These are phyloP conservation scores for Metschnikowia picachoensis DNA, from an alignment of 805 yeast species.

Conservation along the genomic window DNA sequence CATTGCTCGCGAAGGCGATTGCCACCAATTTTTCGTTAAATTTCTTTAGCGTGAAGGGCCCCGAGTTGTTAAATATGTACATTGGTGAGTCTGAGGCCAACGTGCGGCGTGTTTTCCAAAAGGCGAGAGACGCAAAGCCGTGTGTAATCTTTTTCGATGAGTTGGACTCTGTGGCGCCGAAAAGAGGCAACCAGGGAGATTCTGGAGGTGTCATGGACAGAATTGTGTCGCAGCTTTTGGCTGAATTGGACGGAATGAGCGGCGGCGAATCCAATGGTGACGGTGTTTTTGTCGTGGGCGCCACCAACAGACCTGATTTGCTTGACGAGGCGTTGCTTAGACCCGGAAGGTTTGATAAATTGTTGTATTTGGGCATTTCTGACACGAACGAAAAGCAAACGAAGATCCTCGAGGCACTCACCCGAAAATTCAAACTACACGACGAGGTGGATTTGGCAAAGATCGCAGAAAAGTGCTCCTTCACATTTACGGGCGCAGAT, in stretches of 20 bases:
- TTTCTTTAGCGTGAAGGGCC: slow-evolving; percentile 96
- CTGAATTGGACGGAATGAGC: slow-evolving; percentile 96
- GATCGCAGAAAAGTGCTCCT: slow-evolving; percentile 72
- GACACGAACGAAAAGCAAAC: slow-evolving; percentile 88
- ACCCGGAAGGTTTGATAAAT: slow-evolving; percentile 93
- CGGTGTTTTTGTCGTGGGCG: slow-evolving; percentile 98
- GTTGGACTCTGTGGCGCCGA: slow-evolving; percentile 96
- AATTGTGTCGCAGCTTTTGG: slow-evolving; percentile 90
- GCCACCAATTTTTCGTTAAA: slow-evolving; percentile 93
- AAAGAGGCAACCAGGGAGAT: slow-evolving; percentile 97
- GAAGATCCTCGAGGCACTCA: slow-evolving; percentile 81
- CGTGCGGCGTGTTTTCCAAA: slow-evolving; percentile 89
- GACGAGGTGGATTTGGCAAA: slow-evolving; percentile 53
- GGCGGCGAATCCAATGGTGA: slow-evolving; percentile 50
- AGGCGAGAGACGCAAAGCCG: slow-evolving; percentile 94
- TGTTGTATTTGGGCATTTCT: slow-evolving; percentile 89
- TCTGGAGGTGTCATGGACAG: slow-evolving; percentile 99
- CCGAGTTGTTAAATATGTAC: slow-evolving; percentile 94
- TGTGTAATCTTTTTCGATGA: slow-evolving; percentile 98
- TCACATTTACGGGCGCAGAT: slow-evolving; percentile 96
- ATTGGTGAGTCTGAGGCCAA: slow-evolving; percentile 98
- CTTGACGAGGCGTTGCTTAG: slow-evolving; percentile 90
- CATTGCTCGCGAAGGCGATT: slow-evolving; percentile 92
- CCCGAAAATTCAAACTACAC: slow-evolving; percentile 70
- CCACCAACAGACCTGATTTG: slow-evolving; percentile 94